Conservation (phyloP, 2,329 filamentous ascomycete species). For the Pseudogymnoascus pannorum region DNA sequence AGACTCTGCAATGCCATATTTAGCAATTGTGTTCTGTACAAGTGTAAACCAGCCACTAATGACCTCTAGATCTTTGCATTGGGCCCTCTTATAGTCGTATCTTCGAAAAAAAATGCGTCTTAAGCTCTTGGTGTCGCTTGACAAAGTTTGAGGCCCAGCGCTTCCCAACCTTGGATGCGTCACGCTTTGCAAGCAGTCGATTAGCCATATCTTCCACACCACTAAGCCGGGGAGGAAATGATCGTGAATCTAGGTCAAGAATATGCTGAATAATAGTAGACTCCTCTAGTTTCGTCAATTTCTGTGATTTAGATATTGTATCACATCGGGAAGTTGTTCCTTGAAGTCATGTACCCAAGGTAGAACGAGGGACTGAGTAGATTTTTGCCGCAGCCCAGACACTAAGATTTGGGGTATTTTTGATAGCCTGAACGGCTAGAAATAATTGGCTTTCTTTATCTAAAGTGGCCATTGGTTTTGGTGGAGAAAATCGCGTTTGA, state of each 20-base stretch:
- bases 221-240: background rate
- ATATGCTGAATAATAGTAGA: background rate
- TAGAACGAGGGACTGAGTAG: background rate
- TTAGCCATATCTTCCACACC: background rate
- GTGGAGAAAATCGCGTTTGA: background rate
- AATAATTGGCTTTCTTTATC: background rate
- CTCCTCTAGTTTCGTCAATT: background rate
- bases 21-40: too few species aligned
- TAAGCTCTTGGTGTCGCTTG: too few species aligned
- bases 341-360: background rate
- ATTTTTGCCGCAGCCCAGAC: background rate
- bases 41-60: too few species aligned
- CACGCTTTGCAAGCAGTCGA: too few species aligned
- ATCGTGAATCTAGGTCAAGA: background rate
- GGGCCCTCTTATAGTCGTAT: too few species aligned
- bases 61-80: too few species aligned
- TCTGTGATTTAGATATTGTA: background rate
- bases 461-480: background rate
- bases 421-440: background rate
- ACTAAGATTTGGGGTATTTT: background rate
- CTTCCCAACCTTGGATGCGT: too few species aligned
- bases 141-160: too few species aligned
- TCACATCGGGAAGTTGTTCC: background rate
- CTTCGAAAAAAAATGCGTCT: too few species aligned
- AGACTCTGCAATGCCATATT: too few species aligned